Evolutionary conservation across 108 stramenopile species (phyloP), one percentile per base, ranked within the genome.

Genomic region (Cyclotella choctawhatcheeana): DNA sequence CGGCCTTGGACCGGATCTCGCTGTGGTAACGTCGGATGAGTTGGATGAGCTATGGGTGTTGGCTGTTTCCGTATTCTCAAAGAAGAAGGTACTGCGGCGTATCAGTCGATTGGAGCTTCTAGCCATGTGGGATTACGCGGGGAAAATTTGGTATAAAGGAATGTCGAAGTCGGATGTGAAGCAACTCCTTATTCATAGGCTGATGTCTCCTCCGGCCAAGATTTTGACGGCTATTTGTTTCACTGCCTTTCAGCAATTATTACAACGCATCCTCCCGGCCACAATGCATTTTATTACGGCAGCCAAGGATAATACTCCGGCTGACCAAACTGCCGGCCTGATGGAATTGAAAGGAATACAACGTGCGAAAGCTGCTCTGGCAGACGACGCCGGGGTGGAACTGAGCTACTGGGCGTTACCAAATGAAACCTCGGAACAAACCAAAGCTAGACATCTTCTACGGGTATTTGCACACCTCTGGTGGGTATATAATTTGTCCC

Each of bases 331-430:
- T 16, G 29, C 25, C 26, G 37, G 59, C 16, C 6, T 43, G 10
- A 26, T 64, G 24, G 64, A 64, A 30, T 6, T 29, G 0, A 64
- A 64, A 21, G 64, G 44, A 24, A 48, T 48, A 2, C 64, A 64
- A 33, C 45, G 45, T 5, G 44, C 47, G 14, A 69, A 69, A 33
- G 69, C 69, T 13, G 58, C 69, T 20, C 13, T 59, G 24, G 37
- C 58, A 3, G 69, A 70, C 25, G 55, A 70, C 22, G 56, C 69
- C 17, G 69, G 44, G 5, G 30, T 71, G 14, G 60, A 60, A 2
- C 30, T 61, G 6, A n/a, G 16, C 31, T 50, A 61, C 24, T 71
- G 69, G 69, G 69, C 69, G 2, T 7, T 60, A 20, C 56, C 56
- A 5, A 32, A 33, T 31, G 53, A 69, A 31, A 69, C 67, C 4